phyloP scores from a whole-genome alignment of 2,329 filamentous ascomycete species.

The Pochonia chlamydosporia region DNA sequence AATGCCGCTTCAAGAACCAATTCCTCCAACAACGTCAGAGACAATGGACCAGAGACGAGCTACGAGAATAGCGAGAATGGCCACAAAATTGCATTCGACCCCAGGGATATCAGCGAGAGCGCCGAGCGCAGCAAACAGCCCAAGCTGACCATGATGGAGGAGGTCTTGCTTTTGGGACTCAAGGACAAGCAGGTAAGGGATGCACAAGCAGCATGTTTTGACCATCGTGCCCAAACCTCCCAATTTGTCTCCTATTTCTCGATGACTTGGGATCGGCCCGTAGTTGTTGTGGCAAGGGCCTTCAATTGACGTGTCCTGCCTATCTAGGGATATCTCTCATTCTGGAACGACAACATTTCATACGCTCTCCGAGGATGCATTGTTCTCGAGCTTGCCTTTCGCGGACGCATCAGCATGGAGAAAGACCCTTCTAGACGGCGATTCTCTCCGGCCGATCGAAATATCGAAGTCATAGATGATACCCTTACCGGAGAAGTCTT shows the following conservation, averaged over 20 bases:
- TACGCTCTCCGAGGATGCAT: constrained; percentile 97
- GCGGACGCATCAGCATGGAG: constrained; percentile 96
- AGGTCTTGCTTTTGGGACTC: constrained; percentile 86
- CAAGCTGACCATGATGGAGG: constrained; percentile 98
- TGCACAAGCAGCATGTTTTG: no score
- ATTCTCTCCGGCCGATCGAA: constrained; percentile 85
- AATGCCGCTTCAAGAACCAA: constrained; percentile 52
- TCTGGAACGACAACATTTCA: constrained; percentile 99
- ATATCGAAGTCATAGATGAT: constrained; percentile 96
- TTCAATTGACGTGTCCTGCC: neutral
- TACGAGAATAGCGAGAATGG: constrained; percentile 92
- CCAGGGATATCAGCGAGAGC: constrained; percentile 93
- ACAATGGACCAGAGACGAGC: constrained; percentile 65
- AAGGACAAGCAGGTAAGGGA: constrained; percentile 95
- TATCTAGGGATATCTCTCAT: constrained; percentile 85
- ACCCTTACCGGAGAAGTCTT: constrained; percentile 94
- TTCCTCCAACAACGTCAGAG: constrained; percentile 46
- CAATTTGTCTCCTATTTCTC: neutral
- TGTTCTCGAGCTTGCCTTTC: constrained; percentile 93
- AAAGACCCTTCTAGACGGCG: constrained; percentile 88
- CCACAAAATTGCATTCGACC: constrained; percentile 97
- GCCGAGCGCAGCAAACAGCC: constrained; percentile 95
- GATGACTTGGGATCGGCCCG: neutral
- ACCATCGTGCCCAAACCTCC: neutral
- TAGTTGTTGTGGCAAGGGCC: neutral